Evolutionary conservation across 2,329 filamentous ascomycete genomes (phyloP).

Genomic region (Sporothrix euskadiensis): DNA sequence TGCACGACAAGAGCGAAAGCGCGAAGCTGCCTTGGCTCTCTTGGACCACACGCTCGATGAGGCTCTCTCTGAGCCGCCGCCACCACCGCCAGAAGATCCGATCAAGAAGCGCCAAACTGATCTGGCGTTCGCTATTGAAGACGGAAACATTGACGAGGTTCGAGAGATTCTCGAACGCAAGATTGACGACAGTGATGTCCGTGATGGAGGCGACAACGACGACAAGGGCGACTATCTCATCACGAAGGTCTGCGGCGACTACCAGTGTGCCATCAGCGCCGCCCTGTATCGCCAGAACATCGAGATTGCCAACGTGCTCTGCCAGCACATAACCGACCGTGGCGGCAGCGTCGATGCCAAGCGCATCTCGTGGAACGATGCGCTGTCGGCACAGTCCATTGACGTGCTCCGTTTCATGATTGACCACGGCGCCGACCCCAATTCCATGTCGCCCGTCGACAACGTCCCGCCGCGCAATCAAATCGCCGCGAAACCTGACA

Average conservation of each 20-base stretch:
- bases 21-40: not conserved
- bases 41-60: not conserved
- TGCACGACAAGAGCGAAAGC: not conserved
- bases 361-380: not conserved
- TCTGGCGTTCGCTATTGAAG: not conserved
- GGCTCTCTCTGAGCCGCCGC: not conserved
- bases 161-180: not conserved
- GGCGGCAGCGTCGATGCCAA: not conserved
- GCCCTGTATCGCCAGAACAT: too few relatives aligned
- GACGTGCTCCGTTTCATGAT: not conserved
- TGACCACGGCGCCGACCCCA: not conserved
- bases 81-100: not conserved
- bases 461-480: not conserved
- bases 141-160: not conserved
- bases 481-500: not conserved
- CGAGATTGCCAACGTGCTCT: not conserved
- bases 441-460: not conserved
- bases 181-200: not conserved
- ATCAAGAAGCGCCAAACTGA: not conserved
- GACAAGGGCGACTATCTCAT: not conserved
- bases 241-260: not conserved
- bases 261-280: not conserved
- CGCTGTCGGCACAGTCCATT: not conserved
- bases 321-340: not conserved
- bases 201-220: not conserved